Evolutionary conservation across 495 filamentous ascomycete genomes (phyloP).

Genomic region (Annulohypoxylon moriforme): DNA sequence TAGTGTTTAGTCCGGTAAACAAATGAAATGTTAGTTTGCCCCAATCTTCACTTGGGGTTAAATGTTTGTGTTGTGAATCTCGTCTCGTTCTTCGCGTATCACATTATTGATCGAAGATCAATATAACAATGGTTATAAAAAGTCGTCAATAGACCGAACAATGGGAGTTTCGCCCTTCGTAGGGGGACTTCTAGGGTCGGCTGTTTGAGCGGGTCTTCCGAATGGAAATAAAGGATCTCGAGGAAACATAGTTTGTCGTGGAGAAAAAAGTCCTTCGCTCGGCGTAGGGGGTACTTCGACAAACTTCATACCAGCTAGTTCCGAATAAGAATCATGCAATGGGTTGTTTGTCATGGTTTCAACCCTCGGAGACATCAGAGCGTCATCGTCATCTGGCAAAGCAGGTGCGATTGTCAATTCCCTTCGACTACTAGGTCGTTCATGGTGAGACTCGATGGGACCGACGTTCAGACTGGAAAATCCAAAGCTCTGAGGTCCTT

Average conservation of each 20-base stretch:
- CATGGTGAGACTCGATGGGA: constrained; percentile 36
- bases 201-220: constrained; percentile 54
- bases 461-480: constrained; percentile 49
- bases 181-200: constrained; percentile 73
- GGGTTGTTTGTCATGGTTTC: constrained; percentile 67
- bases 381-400: constrained; percentile 53
- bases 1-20: constrained; percentile 19
- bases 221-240: constrained; percentile 62
- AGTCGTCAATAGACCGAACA: constrained; percentile 70
- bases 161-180: constrained; percentile 74
- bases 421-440: constrained; percentile 32
- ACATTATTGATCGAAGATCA: constrained; percentile 6
- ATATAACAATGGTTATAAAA: constrained; percentile 50
- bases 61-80: constrained; percentile 8
- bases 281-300: constrained; percentile 61
- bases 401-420: constrained; percentile 47
- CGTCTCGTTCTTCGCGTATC: constrained; percentile 31
- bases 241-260: constrained; percentile 61
- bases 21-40: constrained; percentile 29
- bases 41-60: constrained; percentile 9
- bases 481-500: constrained; percentile 47
- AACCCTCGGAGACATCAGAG: constrained; percentile 62
- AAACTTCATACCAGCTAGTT: constrained; percentile 56
- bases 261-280: constrained; percentile 60
- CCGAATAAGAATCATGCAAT: constrained; percentile 54